Evolutionary conservation across 768 basidiomycete genomes (phyloP).

Genomic region (Termitomyces sp.): DNA sequence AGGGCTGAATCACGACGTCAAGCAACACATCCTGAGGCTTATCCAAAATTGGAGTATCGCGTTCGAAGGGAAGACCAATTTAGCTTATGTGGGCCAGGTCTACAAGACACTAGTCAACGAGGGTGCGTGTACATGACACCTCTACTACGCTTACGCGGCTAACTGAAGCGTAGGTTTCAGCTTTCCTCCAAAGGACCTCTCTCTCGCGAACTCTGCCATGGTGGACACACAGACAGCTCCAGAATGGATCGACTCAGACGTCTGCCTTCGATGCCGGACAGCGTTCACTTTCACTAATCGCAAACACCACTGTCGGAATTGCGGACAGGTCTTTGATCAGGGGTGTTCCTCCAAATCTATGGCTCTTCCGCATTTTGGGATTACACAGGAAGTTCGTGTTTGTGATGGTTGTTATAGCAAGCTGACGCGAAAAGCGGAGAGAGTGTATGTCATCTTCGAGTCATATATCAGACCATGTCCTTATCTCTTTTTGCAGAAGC

Average conservation of each 20-base stretch:
- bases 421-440: slow-evolving; percentile 59
- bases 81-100: slow-evolving; percentile 72
- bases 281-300: slow-evolving; percentile 93
- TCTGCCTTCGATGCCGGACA: slow-evolving; percentile 89
- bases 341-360: slow-evolving; percentile 82
- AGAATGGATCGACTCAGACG: slow-evolving; percentile 95
- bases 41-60: slow-evolving; percentile 95
- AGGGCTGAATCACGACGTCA: slow-evolving; percentile 74
- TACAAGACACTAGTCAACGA: slow-evolving; percentile 74
- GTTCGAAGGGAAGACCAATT: slow-evolving; percentile 72
- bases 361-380: slow-evolving; percentile 89
- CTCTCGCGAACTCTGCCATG: slow-evolving; percentile 72
- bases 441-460: slow-evolving; percentile 31
- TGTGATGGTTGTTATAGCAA: slow-evolving; percentile 90
- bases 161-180: slow-evolving; percentile 49
- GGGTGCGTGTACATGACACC: slow-evolving; percentile 41
- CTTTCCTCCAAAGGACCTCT: slow-evolving; percentile 78
- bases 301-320: slow-evolving; percentile 98
- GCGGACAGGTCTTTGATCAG: slow-evolving; percentile 95
- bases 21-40: slow-evolving; percentile 65
- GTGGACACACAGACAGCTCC: slow-evolving; percentile 89
- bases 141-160: not conserved
- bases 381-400: slow-evolving; percentile 87
- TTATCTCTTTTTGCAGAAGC: slow-evolving; percentile 1
- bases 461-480: not conserved